These are phyloP conservation scores for Typha latifolia DNA, from an alignment of 176 grass and related monocot genomes.

Conservation along the genomic window DNA sequence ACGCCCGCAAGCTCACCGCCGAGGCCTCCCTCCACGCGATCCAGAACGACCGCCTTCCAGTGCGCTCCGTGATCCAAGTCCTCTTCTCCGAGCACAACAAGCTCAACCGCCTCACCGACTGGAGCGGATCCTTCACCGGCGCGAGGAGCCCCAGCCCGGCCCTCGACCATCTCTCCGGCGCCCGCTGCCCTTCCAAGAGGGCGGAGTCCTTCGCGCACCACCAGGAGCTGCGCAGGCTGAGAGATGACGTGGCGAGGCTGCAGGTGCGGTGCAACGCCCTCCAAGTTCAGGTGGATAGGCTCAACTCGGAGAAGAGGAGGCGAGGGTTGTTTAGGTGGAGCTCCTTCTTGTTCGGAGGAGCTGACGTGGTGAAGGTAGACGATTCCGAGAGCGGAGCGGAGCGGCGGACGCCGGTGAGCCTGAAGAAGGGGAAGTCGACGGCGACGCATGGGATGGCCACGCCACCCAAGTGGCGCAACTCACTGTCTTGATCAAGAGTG, in stretches of 20 bases:
- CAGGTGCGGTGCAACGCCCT: constrained; percentile 75
- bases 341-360: constrained; percentile 59
- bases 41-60: constrained; percentile 87
- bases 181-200: constrained; percentile 71
- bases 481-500: constrained; percentile 35
- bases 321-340: constrained; percentile 76
- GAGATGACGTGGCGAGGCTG: constrained; percentile 73
- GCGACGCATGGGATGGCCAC: constrained; percentile 11
- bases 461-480: constrained; percentile 63
- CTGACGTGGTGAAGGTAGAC: constrained; percentile 49
- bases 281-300: constrained; percentile 69
- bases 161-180: constrained; percentile 38
- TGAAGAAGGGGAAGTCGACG: constrained; percentile 27
- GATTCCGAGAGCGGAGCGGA: constrained; percentile 52
- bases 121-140: constrained; percentile 55
- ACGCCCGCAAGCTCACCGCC: constrained; percentile 69
- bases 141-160: constrained; percentile 44
- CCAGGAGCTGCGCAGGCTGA: constrained; percentile 73
- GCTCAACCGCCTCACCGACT: constrained; percentile 67
- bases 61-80: constrained; percentile 85
- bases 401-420: constrained; percentile 41
- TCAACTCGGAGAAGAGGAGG: constrained; percentile 41
- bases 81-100: constrained; percentile 93
- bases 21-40: constrained; percentile 74
- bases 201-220: constrained; percentile 59